Conservation (phyloP, 805 yeast species). For the Yarrowia deformans region DNA sequence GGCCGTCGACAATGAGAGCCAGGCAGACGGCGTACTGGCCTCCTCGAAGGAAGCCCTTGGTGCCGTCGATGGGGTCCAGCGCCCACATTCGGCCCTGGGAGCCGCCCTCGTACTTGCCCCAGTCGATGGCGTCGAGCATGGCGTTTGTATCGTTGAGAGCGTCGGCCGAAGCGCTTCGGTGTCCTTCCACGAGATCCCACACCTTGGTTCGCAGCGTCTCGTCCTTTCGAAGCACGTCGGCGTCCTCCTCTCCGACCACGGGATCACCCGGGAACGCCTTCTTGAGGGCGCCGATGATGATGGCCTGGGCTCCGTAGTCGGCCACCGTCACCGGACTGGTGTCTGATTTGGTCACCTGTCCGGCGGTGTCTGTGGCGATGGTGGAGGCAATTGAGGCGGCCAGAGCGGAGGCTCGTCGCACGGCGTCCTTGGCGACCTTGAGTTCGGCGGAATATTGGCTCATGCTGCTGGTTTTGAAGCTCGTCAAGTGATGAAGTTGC, state of each 20-base stretch:
- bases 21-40: conserved; percentile 97
- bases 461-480: conserved; percentile 6
- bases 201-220: conserved; percentile 61
- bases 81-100: conserved; percentile 89
- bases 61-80: conserved; percentile 97
- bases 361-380: conserved; percentile 48
- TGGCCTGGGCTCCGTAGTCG: conserved; percentile 95
- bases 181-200: conserved; percentile 59
- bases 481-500: conserved; percentile 26
- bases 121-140: conserved; percentile 72
- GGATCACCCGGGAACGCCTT: conserved; percentile 82
- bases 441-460: conserved; percentile 66
- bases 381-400: conserved; percentile 68
- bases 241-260: conserved; percentile 94
- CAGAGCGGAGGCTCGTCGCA: conserved; percentile 80
- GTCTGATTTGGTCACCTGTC: conserved; percentile 74
- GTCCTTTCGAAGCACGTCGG: conserved; percentile 67
- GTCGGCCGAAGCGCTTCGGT: conserved; percentile 51
- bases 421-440: conserved; percentile 85
- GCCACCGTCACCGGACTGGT: conserved; percentile 94
- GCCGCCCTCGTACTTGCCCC: conserved; percentile 84
- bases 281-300: conserved; percentile 82
- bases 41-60: conserved; percentile 93
- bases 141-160: conserved; percentile 53
- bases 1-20: conserved; percentile 85